Evolutionary conservation across 495 filamentous ascomycete species (phyloP), one percentile per base, ranked within the genome.

Genomic region (Podospora bellae-mahoneyi): DNA sequence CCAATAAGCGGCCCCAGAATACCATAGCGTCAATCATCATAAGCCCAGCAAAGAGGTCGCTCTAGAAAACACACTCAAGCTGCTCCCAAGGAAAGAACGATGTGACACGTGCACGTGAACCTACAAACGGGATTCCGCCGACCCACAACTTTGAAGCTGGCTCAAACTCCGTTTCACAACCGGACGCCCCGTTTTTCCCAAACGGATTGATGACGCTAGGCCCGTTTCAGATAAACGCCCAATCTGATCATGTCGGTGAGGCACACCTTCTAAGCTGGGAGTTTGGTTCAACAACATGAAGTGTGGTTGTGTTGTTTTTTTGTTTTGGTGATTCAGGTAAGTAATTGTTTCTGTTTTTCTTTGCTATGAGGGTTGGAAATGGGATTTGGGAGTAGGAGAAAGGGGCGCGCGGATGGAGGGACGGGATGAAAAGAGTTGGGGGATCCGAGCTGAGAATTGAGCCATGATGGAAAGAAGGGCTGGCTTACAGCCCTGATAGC

Each of bases 211-310:
- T 5, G 39, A 48, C 39, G 39, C 39, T 48, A 48, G 39, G 39
- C 44, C 63, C 19, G 63, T 64, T 64, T 64, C 28, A 48, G 39
- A 48, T 48, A 48, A 4, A 48, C 39, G 39, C 39, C 39, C 15
- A 48, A 48, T 48, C 39, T 48, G 39, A 48, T 48, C 39, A 48
- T 48, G 39, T 48, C 39, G 39, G 39, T 48, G 39, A 48, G 39
- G 39, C 39, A 48, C 39, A 48, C 39, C 39, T 48, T 48, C 39
- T 48, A 13, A 48, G 39, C 4, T 10, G 9, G 39, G 39, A 48
- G 15, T 5, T 48, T 48, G 39, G 6, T 48, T 48, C 39, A 10
- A 48, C 2, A 13, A 10, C 13, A 23, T 16, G 39, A 48, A 48
- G 39, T 32, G 39, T 9, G 39, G 15, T 13, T 16, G 15, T 48